Evolutionary conservation across 768 basidiomycete genomes (phyloP).

Genomic region (Gloeophyllum trabeum): DNA sequence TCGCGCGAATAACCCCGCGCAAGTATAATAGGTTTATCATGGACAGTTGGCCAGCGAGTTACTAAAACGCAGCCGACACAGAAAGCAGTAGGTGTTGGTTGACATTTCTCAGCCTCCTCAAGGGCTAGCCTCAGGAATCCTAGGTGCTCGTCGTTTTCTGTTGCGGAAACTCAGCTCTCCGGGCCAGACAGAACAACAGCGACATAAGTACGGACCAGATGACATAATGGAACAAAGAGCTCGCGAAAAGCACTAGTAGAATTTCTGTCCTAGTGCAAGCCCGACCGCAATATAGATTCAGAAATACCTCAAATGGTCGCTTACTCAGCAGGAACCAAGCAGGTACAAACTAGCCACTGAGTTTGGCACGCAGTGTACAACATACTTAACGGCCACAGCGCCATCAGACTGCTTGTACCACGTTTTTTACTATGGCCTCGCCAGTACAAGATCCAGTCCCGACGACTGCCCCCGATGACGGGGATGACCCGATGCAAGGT

Average conservation of each 20-base stretch:
- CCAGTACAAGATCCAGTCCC: slow-evolving; percentile 25
- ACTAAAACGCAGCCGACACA: slow-evolving; percentile 85
- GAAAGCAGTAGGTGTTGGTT: slow-evolving; percentile 66
- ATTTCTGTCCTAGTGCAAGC: too few species aligned
- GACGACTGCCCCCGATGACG: slow-evolving; percentile 21
- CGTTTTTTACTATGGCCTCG: slow-evolving; percentile 43
- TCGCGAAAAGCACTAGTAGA: too few species aligned
- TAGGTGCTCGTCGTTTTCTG: slow-evolving; percentile 16
- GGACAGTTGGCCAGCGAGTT: slow-evolving; percentile 27
- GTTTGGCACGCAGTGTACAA: too few species aligned
- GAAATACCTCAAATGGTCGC: too few species aligned
- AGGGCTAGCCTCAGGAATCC: slow-evolving; percentile 55
- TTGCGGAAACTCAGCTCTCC: too few species aligned
- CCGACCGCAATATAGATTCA: too few species aligned
- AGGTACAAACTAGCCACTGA: too few species aligned
- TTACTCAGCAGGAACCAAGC: too few species aligned
- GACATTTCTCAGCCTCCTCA: slow-evolving; percentile 58
- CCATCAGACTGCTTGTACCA: slow-evolving; percentile 7
- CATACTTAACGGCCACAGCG: slow-evolving; percentile 3
- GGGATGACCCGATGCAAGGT: slow-evolving; percentile 57
- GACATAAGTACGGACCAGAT: too few species aligned
- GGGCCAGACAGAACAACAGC: too few species aligned
- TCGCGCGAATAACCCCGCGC: slow-evolving; percentile 86
- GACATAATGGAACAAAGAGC: too few species aligned
- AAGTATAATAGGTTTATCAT: slow-evolving; percentile 38